phyloP scores from a whole-genome alignment of 2,329 filamentous ascomycete species.

The Nemania serpens region DNA sequence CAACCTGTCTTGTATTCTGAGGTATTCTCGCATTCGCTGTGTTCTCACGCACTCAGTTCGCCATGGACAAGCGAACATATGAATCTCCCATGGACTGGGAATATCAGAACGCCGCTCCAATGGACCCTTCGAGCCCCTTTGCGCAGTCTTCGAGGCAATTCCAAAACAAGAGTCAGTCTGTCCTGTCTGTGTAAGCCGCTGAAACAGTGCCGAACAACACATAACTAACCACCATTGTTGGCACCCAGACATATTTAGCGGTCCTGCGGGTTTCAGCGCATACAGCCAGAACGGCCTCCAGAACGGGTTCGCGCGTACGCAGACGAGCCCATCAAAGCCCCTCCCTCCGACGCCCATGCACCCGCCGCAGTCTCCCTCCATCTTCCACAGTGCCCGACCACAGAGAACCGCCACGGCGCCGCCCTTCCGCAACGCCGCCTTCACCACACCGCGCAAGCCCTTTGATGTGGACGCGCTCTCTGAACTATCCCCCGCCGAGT shows the following conservation, averaged over 20 bases:
- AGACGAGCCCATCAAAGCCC: conserved; percentile 48
- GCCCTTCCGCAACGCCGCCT: conserved; percentile 66
- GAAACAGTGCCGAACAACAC: neutral
- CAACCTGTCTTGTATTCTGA: neutral
- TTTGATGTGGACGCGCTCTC: conserved; percentile 59
- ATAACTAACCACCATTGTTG: conserved; percentile 33
- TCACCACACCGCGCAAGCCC: conserved; percentile 65
- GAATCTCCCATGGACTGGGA: conserved; percentile 71
- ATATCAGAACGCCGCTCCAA: conserved; percentile 61
- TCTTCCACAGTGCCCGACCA: conserved; percentile 51
- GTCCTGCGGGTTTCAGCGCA: conserved; percentile 44
- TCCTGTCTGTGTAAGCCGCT: conserved; percentile 14
- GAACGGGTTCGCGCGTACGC: conserved; percentile 35
- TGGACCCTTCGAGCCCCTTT: conserved; percentile 67
- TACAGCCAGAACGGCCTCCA: conserved; percentile 37
- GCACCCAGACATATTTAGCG: conserved; percentile 40
- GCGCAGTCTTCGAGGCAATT: conserved; percentile 54
- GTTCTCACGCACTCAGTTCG: neutral
- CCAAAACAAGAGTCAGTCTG: conserved; percentile 49
- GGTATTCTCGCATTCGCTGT: conserved; percentile 3
- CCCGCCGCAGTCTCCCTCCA: conserved; percentile 43
- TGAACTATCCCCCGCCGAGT: conserved; percentile 62
- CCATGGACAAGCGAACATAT: conserved; percentile 60
- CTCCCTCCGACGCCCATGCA: conserved; percentile 38
- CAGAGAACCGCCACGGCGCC: conserved; percentile 51